Base-by-base conservation (phyloP, 176 grass and related monocot genomes). In the Dendrocalamus sinicus region DNA sequence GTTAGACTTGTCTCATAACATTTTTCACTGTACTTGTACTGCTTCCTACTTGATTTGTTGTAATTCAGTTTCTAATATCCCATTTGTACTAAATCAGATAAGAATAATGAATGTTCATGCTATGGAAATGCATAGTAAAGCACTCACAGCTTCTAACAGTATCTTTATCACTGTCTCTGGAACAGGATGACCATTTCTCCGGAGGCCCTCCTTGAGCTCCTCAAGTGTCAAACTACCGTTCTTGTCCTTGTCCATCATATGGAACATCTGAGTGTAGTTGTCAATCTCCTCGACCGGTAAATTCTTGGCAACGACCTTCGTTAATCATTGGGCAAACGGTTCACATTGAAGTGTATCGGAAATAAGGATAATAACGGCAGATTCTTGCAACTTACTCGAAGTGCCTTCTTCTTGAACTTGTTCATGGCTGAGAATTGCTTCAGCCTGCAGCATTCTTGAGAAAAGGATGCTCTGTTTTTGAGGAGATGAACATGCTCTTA, bases 401-500 rank as follows among this genome's bases (percentile, higher is more conserved):
- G 77, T 54, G 86, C 95, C 80, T 93, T 98, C 87, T 95, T 98
- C 74, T 98, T 98, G 80, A 98, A 95, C 77, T 92, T 95, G 85
- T 95, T 98, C 95, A 95, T 98, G 32, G 87, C 81, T 65, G 95
- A 92, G 88, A 95, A 98, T 53, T 98, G 95, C 84, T 92, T 95
- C 14, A 98, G 73, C 44, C 87, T 93, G 64, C 89, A 84, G 91
- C 80, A 51, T 95, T 92, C 74, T 98, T 93, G 20, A 98, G 72
- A 91, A 93, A 98, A 26, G 93, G 95, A 81, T 98, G 93, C 51
- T 95, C 93, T 98, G 58, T 89, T 85, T 85, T 76, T 28, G 66
- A 80, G 61, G n/a, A 73, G 16, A 51, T 76, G 57, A 54, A 57
- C 19, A 45, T 76, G 41, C 61, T 82, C 71, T 76, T 37, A 46